These are phyloP conservation scores for Barbatosphaeria neglecta DNA, from an alignment of 495 filamentous ascomycete genomes.

Conservation along the genomic window DNA sequence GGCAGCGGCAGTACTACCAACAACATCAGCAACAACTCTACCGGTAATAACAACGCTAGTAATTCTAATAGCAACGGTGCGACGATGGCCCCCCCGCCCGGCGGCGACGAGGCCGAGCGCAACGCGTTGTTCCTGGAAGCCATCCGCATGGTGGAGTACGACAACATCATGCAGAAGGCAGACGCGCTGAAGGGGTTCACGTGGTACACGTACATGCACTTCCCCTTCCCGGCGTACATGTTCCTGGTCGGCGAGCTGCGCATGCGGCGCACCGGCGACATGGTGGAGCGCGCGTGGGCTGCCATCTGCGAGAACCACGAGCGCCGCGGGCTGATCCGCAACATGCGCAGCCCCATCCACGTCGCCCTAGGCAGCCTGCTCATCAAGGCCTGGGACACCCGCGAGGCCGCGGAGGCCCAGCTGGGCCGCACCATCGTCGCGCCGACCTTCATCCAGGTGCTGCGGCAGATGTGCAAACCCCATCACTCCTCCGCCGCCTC, in stretches of 20 bases:
- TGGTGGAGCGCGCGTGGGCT: slow-evolving; percentile 42
- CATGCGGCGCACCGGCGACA: slow-evolving; percentile 30
- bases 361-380: slow-evolving; percentile 37
- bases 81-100: background rate
- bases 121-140: slow-evolving; percentile 35
- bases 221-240: slow-evolving; percentile 42
- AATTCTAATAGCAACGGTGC: no score
- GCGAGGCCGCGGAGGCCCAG: slow-evolving; percentile 28
- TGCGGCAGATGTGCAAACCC: slow-evolving; percentile 20
- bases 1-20: background rate
- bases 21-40: background rate
- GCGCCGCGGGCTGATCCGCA: slow-evolving; percentile 27
- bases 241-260: slow-evolving; percentile 39
- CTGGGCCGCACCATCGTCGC: slow-evolving; percentile 23
- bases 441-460: slow-evolving; percentile 29
- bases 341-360: slow-evolving; percentile 37
- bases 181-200: slow-evolving; percentile 33
- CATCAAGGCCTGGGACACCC: slow-evolving; percentile 43
- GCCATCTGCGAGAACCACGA: slow-evolving; percentile 40
- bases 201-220: slow-evolving; percentile 42
- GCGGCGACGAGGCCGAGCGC: slow-evolving; percentile 25
- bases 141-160: slow-evolving; percentile 39
- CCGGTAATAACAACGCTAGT: slow-evolving; percentile 4
- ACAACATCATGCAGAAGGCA: slow-evolving; percentile 35
- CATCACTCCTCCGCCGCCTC: slow-evolving; percentile 1